Evolutionary conservation across 768 basidiomycete species (phyloP).

Genomic region (Lyophyllum atratum): DNA sequence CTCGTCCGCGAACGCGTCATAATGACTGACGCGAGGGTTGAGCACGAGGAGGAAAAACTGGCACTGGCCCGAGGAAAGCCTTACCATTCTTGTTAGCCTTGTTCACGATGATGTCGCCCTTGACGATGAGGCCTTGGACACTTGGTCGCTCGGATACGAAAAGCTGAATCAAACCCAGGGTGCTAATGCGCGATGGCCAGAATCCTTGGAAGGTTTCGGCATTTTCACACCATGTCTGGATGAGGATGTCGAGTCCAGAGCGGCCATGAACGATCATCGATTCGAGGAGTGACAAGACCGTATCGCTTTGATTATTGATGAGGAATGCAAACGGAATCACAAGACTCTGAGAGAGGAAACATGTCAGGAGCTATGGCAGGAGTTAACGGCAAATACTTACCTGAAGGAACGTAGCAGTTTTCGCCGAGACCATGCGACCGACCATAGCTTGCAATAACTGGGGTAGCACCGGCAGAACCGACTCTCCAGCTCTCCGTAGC

Average conservation of each 20-base stretch:
- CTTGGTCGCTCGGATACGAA: conserved; percentile 66
- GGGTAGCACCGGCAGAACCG: conserved; percentile 83
- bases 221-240: conserved; percentile 94
- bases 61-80: conserved; percentile 24
- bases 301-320: conserved; percentile 82
- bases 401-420: conserved; percentile 92
- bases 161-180: conserved; percentile 76
- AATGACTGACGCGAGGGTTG: conserved; percentile 65
- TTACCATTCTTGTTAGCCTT: conserved; percentile 80
- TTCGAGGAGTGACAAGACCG: conserved; percentile 78
- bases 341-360: conserved; percentile 58
- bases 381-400: conserved; percentile 36
- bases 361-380: neutral
- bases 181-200: conserved; percentile 89
- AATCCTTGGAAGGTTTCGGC: conserved; percentile 93
- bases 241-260: conserved; percentile 80
- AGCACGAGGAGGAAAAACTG: conserved; percentile 15
- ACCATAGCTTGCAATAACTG: conserved; percentile 87
- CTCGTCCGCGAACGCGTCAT: conserved; percentile 95
- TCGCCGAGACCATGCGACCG: conserved; percentile 75
- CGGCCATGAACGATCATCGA: conserved; percentile 58
- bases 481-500: conserved; percentile 77
- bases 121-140: conserved; percentile 72
- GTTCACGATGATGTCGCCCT: conserved; percentile 89
- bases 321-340: conserved; percentile 94